Base-by-base conservation (phyloP, 2,329 filamentous ascomycete genomes). In the Fusarium ramigenum region DNA sequence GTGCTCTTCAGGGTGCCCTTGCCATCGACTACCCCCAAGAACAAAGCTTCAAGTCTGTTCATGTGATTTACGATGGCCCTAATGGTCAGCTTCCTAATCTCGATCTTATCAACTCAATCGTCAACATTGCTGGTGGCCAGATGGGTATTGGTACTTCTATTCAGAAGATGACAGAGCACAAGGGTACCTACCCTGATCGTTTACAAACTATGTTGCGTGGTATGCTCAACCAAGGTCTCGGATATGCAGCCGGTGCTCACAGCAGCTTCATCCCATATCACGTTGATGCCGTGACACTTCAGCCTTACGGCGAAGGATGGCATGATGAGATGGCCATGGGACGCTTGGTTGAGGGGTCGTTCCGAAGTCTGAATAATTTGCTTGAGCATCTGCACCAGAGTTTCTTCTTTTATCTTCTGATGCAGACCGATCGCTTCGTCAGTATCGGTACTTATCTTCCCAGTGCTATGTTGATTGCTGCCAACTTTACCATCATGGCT, bases 231-330 rank as follows among this genome's bases (percentile, higher is more conserved):
- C 96, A 99, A 83, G 95, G 93, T 1, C 85, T 98, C 3, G 96
- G 96, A 2, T 92, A 96, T 75, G 93, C 95, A 9, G 94, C 94
- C 9, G 96, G 96, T 9, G 92, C 96, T 5, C 96, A 99, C 81
- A 97, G 94, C 81, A 93, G 93, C 75, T 99, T 99, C 81, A 98
- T 99, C 79, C 95, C 96, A 1, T 99, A 99, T 80, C 96, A 98
- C 77, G 93, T 99, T 70, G 96, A 99, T 80, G 96, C 96, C 6
- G 92, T 99, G 72, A 99, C 96, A 2, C 85, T 99, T 46, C 94
- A 96, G 78, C 94, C 96, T 1, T 93, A 94, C 67, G 96, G 96
- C 3, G 87, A 96, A 46, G 96, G 96, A 37, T 97, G 95, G 94
- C 94, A 98, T 79, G 96, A 99, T 80, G 96, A 98, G 83, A 98